Evolutionary conservation across 495 filamentous ascomycete genomes (phyloP).

Genomic region (Bombardia bombarda): DNA sequence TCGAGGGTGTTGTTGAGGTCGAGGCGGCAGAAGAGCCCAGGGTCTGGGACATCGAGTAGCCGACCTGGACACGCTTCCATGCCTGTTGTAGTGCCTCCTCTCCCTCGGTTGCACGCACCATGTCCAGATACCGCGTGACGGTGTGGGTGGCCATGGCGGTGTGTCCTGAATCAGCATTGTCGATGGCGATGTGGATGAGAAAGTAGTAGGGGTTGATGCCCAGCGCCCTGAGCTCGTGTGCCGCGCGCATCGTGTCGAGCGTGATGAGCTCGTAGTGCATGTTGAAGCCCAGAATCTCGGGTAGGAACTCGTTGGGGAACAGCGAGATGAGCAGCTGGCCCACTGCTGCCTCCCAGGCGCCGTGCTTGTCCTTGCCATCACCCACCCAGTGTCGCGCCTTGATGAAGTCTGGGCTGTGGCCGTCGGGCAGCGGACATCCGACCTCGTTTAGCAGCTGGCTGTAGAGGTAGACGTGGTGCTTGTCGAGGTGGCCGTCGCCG

Average conservation of each 20-base stretch:
- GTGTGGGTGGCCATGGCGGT: constrained; percentile 36
- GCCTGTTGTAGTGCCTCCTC: constrained; percentile 19
- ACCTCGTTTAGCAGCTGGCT: constrained; percentile 30
- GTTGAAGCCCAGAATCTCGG: constrained; percentile 46
- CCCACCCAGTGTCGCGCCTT: constrained; percentile 22
- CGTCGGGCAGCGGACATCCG: constrained; percentile 14
- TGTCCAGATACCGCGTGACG: constrained; percentile 30
- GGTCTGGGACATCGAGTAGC: constrained; percentile 26
- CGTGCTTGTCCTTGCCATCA: constrained; percentile 18
- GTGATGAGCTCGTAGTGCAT: constrained; percentile 40
- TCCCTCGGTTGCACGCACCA: constrained; percentile 13
- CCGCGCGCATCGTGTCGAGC: constrained; percentile 31
- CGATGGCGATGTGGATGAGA: constrained; percentile 43
- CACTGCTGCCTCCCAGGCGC: constrained; percentile 40
- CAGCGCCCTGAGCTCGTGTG: constrained; percentile 37
- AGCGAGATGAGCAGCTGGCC: constrained; percentile 40
- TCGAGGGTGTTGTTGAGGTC: constrained; percentile 6
- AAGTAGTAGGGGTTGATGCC: constrained; percentile 41
- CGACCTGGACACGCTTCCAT: constrained; percentile 43
- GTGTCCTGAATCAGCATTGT: constrained; percentile 43
- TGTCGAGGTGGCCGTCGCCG: constrained; percentile 38
- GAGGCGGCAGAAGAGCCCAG: not conserved
- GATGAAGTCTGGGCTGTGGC: constrained; percentile 26
- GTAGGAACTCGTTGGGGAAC: constrained; percentile 41
- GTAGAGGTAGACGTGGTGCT: constrained; percentile 42